phyloP scores from a whole-genome alignment of 2,329 filamentous ascomycete species.

The Aspergillus costaricaensis region DNA sequence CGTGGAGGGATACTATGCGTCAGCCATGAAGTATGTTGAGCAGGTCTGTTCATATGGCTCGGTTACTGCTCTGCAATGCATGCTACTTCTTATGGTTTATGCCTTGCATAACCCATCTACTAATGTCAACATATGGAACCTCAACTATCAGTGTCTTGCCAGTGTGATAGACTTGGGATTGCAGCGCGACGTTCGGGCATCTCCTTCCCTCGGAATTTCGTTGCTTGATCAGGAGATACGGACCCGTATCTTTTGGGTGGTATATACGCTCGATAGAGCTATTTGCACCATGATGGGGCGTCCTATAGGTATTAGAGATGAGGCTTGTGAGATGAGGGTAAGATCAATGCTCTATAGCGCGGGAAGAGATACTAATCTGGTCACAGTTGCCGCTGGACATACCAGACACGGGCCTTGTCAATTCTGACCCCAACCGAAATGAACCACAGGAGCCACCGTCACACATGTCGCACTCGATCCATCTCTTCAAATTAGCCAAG shows the following conservation, averaged over 20 bases:
- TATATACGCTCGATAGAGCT: conserved; percentile 54
- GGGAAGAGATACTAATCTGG: background rate
- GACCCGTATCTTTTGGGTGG: conserved; percentile 59
- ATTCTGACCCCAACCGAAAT: conserved; percentile 6
- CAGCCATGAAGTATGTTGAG: conserved; percentile 52
- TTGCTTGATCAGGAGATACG: conserved; percentile 56
- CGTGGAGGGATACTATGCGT: conserved; percentile 52
- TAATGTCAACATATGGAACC: conserved; percentile 55
- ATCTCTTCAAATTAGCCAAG: conserved; percentile 47
- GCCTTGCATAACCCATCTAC: conserved; percentile 54
- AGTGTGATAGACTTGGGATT: conserved; percentile 55
- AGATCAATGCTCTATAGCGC: conserved; percentile 6
- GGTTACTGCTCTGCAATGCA: conserved; percentile 52
- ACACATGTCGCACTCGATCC: conserved; percentile 49
- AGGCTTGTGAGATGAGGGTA: conserved; percentile 56
- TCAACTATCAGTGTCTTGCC: conserved; percentile 59
- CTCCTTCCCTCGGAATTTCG: conserved; percentile 42
- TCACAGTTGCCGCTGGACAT: conserved; percentile 22
- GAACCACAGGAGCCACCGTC: conserved; percentile 20
- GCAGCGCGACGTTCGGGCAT: conserved; percentile 52
- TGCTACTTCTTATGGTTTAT: conserved; percentile 49
- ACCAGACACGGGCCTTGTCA: conserved; percentile 10
- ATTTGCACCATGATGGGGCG: conserved; percentile 60
- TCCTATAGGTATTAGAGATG: conserved; percentile 57
- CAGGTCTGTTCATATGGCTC: conserved; percentile 53